Conservation (phyloP, 176 grass and related monocot genomes). For the Eragrostis nindensis region DNA sequence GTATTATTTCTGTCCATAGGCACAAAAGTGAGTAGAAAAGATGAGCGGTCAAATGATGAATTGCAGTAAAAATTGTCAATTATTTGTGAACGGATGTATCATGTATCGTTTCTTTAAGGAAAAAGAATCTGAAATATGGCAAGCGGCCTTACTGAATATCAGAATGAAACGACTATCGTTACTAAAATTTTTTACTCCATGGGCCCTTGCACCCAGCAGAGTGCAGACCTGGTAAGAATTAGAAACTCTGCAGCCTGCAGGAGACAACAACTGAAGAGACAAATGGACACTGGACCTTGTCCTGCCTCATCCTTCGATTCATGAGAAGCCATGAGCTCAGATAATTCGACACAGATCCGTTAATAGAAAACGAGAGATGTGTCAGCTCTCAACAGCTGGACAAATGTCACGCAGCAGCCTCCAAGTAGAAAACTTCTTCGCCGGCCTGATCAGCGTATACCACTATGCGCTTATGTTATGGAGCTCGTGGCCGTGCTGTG, state of each 20-base stretch:
- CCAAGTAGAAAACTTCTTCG: conserved; percentile 26
- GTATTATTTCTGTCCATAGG: too few relatives aligned
- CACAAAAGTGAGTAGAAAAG: too few relatives aligned
- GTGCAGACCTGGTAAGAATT: conserved; percentile 9
- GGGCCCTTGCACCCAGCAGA: not conserved
- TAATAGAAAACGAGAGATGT: not conserved
- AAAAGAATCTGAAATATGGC: conserved; percentile 1
- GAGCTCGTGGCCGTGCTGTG: conserved; percentile 4
- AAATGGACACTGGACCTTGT: conserved; percentile 23
- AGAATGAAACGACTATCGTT: not conserved
- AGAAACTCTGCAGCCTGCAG: conserved; percentile 12
- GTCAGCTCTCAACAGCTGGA: conserved; percentile 1
- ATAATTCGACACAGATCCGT: conserved; percentile 3
- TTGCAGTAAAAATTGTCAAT: too few relatives aligned
- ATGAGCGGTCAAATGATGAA: too few relatives aligned
- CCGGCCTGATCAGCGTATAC: conserved; percentile 33
- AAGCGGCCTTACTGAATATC: not conserved
- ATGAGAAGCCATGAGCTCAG: conserved; percentile 1
- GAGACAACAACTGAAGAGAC: conserved; percentile 33
- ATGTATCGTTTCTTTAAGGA: not conserved
- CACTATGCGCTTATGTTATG: conserved; percentile 18
- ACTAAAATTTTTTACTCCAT: not conserved
- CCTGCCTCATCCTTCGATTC: conserved; percentile 5
- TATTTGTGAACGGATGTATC: too few relatives aligned
- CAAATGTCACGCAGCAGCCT: conserved; percentile 17